These are phyloP conservation scores for Candida silvicultrix DNA, from an alignment of 805 yeast genomes.

Conservation along the genomic window DNA sequence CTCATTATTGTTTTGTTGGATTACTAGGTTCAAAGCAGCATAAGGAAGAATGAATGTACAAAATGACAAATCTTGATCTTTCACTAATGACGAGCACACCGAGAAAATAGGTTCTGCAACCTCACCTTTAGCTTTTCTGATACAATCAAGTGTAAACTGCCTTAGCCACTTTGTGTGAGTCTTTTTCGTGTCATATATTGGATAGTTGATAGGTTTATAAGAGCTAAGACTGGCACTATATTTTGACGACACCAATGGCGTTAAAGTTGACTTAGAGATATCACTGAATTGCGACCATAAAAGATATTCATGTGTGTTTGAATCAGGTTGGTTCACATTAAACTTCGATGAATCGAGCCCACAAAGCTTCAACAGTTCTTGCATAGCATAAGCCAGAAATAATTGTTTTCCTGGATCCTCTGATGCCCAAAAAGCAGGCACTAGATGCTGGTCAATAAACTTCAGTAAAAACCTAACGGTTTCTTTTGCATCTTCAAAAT, in stretches of 20 bases:
- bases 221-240: constrained; percentile 48
- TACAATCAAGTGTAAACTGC: constrained; percentile 58
- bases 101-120: constrained; percentile 42
- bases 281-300: constrained; percentile 63
- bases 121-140: constrained; percentile 30
- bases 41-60: constrained; percentile 75
- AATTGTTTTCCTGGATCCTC: constrained; percentile 81
- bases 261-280: constrained; percentile 63
- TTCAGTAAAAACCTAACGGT: constrained; percentile 55
- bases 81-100: constrained; percentile 57
- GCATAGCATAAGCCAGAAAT: constrained; percentile 83
- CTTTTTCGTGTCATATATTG: constrained; percentile 52
- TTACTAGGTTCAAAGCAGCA: constrained; percentile 57
- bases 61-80: constrained; percentile 64
- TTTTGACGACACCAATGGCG: constrained; percentile 68
- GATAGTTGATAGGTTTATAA: constrained; percentile 46
- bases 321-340: constrained; percentile 21
- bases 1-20: constrained; percentile 35
- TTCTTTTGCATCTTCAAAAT: constrained; percentile 58
- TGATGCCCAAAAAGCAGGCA: constrained; percentile 85
- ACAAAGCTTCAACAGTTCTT: constrained; percentile 67
- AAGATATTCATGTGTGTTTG: constrained; percentile 21
- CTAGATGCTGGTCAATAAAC: constrained; percentile 63
- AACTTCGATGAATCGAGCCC: constrained; percentile 35
- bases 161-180: constrained; percentile 69